These are phyloP conservation scores for Fusarium armeniacum DNA, from an alignment of 2,329 filamentous ascomycete species.

Conservation along the genomic window DNA sequence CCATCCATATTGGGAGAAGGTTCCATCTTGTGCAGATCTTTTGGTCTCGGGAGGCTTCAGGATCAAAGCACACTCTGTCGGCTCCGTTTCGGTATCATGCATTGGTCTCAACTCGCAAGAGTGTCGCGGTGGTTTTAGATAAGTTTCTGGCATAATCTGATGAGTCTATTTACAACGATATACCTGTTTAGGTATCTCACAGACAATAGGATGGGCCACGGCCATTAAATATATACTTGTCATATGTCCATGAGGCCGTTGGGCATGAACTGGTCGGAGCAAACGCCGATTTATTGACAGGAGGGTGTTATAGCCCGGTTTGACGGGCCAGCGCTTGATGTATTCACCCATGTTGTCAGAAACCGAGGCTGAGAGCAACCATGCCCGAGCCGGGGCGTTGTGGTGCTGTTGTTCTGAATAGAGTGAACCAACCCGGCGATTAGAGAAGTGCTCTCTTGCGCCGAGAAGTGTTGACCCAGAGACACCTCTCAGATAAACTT, in stretches of 20 bases:
- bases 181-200: background rate
- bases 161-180: fast-evolving
- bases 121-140: background rate
- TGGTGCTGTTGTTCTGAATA: background rate
- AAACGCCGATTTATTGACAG: background rate
- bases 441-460: background rate
- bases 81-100: background rate
- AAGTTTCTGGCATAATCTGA: background rate
- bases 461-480: background rate
- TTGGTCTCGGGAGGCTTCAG: background rate
- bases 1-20: background rate
- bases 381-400: background rate
- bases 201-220: background rate
- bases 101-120: background rate
- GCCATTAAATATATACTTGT: background rate
- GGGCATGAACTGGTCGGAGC: background rate
- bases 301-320: fast-evolving
- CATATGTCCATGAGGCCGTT: background rate
- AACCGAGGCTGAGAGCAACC: background rate
- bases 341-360: background rate
- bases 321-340: background rate
- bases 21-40: too few species aligned
- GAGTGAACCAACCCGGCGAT: background rate
- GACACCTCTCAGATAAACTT: too few species aligned
- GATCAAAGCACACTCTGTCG: fast-evolving